Evolutionary conservation across 768 basidiomycete genomes (phyloP).

Genomic region (Lactarius deliciosus): DNA sequence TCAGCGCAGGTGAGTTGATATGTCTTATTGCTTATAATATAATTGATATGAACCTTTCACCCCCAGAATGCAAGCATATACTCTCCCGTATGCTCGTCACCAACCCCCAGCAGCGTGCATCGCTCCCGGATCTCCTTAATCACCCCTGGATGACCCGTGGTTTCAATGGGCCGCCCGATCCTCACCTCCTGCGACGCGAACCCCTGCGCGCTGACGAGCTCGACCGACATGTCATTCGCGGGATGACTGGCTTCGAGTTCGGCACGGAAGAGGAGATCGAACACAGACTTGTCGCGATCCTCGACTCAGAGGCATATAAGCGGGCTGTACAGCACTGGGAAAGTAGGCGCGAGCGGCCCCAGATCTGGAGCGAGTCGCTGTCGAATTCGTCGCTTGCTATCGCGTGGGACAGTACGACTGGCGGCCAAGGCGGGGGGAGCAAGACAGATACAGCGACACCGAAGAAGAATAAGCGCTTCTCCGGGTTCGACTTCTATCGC

Average conservation of each 20-base stretch:
- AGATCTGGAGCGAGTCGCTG: slow-evolving; percentile 55
- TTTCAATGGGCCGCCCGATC: slow-evolving; percentile 73
- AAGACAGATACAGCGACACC: slow-evolving; percentile 28
- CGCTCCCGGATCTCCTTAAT: slow-evolving; percentile 77
- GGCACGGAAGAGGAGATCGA: slow-evolving; percentile 87
- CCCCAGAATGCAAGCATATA: slow-evolving; percentile 87
- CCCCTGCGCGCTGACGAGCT: slow-evolving; percentile 88
- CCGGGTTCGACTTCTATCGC: slow-evolving; percentile 92
- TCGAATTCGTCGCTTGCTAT: slow-evolving; percentile 71
- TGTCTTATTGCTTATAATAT: neutral
- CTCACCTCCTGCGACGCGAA: slow-evolving; percentile 85
- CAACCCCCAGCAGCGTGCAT: slow-evolving; percentile 80
- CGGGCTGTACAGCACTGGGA: slow-evolving; percentile 80
- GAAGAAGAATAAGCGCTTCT: slow-evolving; percentile 83
- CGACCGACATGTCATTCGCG: slow-evolving; percentile 79
- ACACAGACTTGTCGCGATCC: slow-evolving; percentile 62
- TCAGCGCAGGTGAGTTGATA: slow-evolving; percentile 73
- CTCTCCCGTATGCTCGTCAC: slow-evolving; percentile 96
- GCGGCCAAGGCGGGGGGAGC: slow-evolving; percentile 35
- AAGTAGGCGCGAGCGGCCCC: slow-evolving; percentile 47
- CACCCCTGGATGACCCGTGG: slow-evolving; percentile 96
- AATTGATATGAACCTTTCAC: slow-evolving; percentile 14
- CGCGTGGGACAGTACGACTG: slow-evolving; percentile 50
- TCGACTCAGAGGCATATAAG: slow-evolving; percentile 75
- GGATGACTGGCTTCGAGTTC: slow-evolving; percentile 97